Evolutionary conservation across 2,329 filamentous ascomycete species (phyloP).

Genomic region (Lasiodiplodia gonubiensis): DNA sequence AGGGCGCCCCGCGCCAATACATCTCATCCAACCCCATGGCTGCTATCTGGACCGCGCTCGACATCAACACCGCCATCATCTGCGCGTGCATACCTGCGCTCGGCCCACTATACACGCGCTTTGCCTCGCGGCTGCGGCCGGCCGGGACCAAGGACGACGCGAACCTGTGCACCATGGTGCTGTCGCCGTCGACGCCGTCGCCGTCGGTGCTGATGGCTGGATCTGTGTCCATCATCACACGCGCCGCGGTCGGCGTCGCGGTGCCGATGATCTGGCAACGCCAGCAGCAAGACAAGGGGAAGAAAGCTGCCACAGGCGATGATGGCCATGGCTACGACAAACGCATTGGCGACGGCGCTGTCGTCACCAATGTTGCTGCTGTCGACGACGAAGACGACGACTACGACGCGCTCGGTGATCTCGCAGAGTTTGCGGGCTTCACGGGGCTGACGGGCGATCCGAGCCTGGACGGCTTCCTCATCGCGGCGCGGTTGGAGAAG

Average conservation of each 20-base stretch:
- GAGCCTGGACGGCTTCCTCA: neutral
- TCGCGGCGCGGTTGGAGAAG: neutral
- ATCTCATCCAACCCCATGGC: neutral
- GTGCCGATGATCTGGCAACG: neutral
- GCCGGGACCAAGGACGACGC: neutral
- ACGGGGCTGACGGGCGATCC: slow-evolving; percentile 8
- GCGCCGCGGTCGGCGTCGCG: neutral
- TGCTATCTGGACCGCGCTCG: slow-evolving; percentile 6
- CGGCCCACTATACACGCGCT: slow-evolving; percentile 1
- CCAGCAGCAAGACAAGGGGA: neutral
- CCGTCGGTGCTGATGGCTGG: neutral
- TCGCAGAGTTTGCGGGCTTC: slow-evolving; percentile 9
- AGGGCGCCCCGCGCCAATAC: neutral
- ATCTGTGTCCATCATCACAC: neutral
- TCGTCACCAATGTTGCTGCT: neutral
- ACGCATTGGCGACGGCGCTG: neutral
- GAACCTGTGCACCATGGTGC: too few species aligned
- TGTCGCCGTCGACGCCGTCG: neutral
- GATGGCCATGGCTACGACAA: neutral
- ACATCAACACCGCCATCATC: slow-evolving; percentile 26
- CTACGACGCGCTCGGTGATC: neutral
- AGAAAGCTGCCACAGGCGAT: too few species aligned
- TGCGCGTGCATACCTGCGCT: slow-evolving; percentile 22
- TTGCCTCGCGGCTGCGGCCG: neutral
- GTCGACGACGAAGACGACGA: neutral